Percentiles rank a stretch among this genome's conserved stretches.
Conservation (phyloP, 768 basidiomycete species). For the Boletellus sp. region DNA sequence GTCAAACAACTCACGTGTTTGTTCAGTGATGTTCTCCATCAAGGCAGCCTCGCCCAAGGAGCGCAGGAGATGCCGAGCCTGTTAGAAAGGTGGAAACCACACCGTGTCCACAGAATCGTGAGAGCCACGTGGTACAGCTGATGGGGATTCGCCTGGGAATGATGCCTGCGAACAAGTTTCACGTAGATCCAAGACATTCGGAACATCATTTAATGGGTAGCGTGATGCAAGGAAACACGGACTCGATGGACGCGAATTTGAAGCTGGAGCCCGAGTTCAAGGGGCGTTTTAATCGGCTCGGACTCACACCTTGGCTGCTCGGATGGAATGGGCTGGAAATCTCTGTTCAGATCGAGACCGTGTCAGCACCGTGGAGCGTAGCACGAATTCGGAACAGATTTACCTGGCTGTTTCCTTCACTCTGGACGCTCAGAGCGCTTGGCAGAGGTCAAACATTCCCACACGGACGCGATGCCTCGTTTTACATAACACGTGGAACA, state of each 20-base stretch:
- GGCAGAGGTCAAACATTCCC: conserved; percentile 2
- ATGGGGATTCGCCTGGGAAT: no score
- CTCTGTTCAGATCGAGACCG: neutral
- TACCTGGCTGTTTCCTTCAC: neutral
- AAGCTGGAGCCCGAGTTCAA: no score
- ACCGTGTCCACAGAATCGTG: neutral
- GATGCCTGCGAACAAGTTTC: no score
- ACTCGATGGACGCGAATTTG: no score
- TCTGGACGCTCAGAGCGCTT: neutral
- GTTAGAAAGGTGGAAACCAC: neutral
- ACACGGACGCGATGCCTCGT: conserved; percentile 21
- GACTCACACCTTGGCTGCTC: no score
- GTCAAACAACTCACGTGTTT: conserved; percentile 8
- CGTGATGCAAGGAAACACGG: no score
- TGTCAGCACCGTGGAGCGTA: neutral
- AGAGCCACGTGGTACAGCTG: no score
- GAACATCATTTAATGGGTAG: no score
- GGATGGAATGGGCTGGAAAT: neutral
- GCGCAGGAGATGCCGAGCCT: neutral
- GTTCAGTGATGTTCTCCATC: conserved; percentile 11
- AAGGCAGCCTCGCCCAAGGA: neutral
- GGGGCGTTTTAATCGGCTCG: no score
- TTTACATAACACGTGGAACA: neutral
- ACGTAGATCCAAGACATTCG: no score
- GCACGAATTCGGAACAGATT: neutral